Evolutionary conservation across 108 stramenopile species (phyloP).

Genomic region (Pseudonitzschia multiseries): DNA sequence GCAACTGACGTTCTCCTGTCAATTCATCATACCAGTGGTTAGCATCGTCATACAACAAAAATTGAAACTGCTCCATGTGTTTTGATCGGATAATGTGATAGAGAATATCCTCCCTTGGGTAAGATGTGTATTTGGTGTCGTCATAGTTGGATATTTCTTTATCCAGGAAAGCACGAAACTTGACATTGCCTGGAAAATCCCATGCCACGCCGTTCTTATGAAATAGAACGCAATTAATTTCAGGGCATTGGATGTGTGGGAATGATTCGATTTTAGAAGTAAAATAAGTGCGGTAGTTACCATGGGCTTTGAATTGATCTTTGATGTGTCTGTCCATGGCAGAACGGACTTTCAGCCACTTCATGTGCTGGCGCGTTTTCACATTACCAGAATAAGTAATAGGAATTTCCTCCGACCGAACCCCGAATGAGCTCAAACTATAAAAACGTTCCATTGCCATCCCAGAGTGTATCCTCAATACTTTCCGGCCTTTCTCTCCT

Average conservation of each 20-base stretch:
- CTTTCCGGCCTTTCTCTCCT: slow-evolving; percentile 2
- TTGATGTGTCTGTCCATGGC: neutral
- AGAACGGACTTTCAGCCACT: slow-evolving; percentile 25
- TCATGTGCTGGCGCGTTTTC: slow-evolving; percentile 26
- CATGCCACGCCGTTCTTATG: slow-evolving; percentile 16
- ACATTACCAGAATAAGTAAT: slow-evolving; percentile 21
- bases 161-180: slow-evolving; percentile 7
- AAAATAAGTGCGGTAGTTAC: neutral
- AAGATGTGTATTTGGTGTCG: neutral
- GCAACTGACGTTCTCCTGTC: neutral
- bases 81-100: neutral
- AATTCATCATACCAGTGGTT: slow-evolving; percentile 11
- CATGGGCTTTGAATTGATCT: neutral
- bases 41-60: slow-evolving; percentile 1
- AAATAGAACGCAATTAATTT: slow-evolving; percentile 9
- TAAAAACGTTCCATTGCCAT: slow-evolving; percentile 4
- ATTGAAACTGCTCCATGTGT: neutral
- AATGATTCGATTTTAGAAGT: neutral
- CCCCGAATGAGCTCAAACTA: slow-evolving; percentile 35
- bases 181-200: slow-evolving; percentile 10
- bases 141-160: neutral
- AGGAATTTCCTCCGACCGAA: slow-evolving; percentile 21
- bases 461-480: slow-evolving; percentile 4
- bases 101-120: neutral
- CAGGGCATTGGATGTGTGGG: slow-evolving; percentile 4